Conservation (phyloP, 352 stramenopile genomes). For the Pythium sukuiense region DNA sequence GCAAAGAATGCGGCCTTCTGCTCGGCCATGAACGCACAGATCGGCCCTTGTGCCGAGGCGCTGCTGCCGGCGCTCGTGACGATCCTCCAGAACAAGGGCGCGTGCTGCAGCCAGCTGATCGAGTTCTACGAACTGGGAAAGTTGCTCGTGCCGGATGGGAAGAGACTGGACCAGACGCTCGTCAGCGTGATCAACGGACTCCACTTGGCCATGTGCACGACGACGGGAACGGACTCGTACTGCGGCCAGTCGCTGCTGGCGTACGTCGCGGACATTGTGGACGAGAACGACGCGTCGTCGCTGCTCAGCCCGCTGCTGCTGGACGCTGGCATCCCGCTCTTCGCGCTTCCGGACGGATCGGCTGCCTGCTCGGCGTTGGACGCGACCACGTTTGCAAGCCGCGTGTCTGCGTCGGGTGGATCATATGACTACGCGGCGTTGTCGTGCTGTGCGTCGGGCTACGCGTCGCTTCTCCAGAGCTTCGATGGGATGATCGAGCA, state of each 20-base stretch:
- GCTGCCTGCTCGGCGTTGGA: conserved; percentile 47
- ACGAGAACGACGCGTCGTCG: conserved; percentile 31
- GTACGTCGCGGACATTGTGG: conserved; percentile 36
- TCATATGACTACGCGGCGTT: conserved; percentile 44
- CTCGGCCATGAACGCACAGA: conserved; percentile 52
- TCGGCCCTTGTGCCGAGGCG: conserved; percentile 43
- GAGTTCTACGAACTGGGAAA: conserved; percentile 49
- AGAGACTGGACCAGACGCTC: conserved; percentile 46
- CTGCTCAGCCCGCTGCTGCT: conserved; percentile 47
- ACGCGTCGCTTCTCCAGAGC: conserved; percentile 46
- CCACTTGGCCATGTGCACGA: conserved; percentile 55
- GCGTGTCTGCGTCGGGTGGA: conserved; percentile 28
- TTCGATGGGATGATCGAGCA: conserved; percentile 45
- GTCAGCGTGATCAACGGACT: conserved; percentile 52
- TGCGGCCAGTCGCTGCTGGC: conserved; percentile 49
- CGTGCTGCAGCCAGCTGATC: conserved; percentile 49
- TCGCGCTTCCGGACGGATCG: conserved; percentile 37
- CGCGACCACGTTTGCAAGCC: conserved; percentile 36
- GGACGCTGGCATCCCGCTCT: conserved; percentile 46
- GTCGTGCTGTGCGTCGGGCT: conserved; percentile 45
- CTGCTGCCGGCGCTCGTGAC: conserved; percentile 44
- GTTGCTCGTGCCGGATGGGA: conserved; percentile 44
- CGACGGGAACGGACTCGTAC: conserved; percentile 11
- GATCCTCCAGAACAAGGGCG: conserved; percentile 44
- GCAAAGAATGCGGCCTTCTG: conserved; percentile 52